These are phyloP conservation scores for Puccinia hordei DNA, from an alignment of 1,284 basidiomycete species.

Conservation along the genomic window DNA sequence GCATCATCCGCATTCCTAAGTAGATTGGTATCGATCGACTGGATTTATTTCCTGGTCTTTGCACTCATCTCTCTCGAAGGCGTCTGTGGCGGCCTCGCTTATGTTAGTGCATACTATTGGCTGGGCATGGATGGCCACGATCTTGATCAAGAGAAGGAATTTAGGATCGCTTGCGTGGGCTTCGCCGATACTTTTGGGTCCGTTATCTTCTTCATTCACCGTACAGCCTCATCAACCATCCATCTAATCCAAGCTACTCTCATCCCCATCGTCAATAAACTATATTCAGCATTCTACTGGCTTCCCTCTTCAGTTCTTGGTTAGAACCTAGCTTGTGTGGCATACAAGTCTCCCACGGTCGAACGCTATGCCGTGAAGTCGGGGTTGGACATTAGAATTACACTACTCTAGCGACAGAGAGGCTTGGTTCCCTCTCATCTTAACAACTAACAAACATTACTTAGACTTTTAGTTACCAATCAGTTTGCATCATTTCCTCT, in stretches of 20 bases:
- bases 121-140: constrained; percentile 11
- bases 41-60: constrained; percentile 65
- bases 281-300: constrained; percentile 26
- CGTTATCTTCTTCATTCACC: constrained; percentile 1
- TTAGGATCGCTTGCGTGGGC: constrained; percentile 48
- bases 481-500: neutral
- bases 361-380: constrained; percentile 28
- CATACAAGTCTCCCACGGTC: constrained; percentile 41
- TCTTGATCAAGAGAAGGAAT: constrained; percentile 20
- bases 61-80: constrained; percentile 78
- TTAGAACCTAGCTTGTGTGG: constrained; percentile 40
- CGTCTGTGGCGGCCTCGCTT: constrained; percentile 86
- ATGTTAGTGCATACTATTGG: constrained; percentile 58
- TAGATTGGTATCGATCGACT: constrained; percentile 66
- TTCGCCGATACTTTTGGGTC: constrained; percentile 49
- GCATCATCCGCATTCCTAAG: constrained; percentile 69
- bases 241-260: neutral
- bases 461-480: no score
- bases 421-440: neutral
- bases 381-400: neutral
- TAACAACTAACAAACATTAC: no score
- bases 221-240: neutral
- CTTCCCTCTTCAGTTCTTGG: constrained; percentile 48
- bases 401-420: neutral
- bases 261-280: neutral